Evolutionary conservation across 371 early-diverging fungal species (phyloP), one percentile per base, ranked within the genome.

Genomic region (Nematocida sp.): DNA sequence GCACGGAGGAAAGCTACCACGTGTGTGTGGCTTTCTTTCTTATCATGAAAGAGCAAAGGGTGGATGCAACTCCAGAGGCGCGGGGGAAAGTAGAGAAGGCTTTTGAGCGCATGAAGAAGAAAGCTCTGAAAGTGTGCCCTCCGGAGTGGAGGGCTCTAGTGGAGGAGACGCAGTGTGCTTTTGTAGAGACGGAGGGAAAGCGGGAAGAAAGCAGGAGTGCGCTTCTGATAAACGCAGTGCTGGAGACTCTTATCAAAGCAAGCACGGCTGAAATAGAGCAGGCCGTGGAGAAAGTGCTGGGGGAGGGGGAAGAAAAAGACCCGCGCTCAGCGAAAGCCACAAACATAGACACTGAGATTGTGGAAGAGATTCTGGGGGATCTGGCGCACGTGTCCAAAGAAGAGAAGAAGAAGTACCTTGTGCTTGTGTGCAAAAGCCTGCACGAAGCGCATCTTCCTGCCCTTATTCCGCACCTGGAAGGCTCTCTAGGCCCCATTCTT

Each of bases 191-290:
- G 32, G 62, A 62, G 37, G 62, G 48, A 2, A 46, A 62, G 38
- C 2, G 11, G 2, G 46, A 62, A 23, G 62, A 62, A 27, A 45
- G 21, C 2, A 46, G 29, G n/a, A 0, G 11, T 2, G 31, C 15
- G 5, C 25, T 23, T 19, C 21, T 67, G 41, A 67, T 67, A 5
- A 46, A 50, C 32, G 15, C 45, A 11, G 43, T 67, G 21, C 54
- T 67, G 21, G 67, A 67, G 32, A 46, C 57, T 3, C 50, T 67
- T 19, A 67, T 67, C n/a, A 67, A 23, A 32, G 56, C 37, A 17
- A 67, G 55, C 29, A 56, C 57, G 13, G 57, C 58, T 13, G 67
- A 67, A n/a, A 67, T 67, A 25, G 67, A 67, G 34, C 50, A 38
- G 41, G 52, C 32, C 0, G 34, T 64, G 29, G 65, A 64, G 5